Evolutionary conservation across 345 rosid genomes (phyloP), one percentile per base, ranked within the genome.

Genomic region (Hypericum androsaemum): DNA sequence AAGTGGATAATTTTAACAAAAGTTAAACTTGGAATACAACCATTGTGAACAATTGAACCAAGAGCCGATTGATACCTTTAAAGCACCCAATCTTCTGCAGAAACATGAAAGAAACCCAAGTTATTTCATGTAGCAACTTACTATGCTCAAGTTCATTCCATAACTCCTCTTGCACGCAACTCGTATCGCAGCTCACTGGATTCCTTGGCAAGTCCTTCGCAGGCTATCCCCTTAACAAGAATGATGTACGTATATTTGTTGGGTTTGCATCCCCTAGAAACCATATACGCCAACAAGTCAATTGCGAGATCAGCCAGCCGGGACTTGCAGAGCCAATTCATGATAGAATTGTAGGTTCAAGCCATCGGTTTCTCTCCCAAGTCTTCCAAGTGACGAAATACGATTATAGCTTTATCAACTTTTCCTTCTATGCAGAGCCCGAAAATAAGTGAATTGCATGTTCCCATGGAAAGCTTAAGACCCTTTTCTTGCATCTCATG

Each of bases 351-450:
- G 71, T 77, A 90, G 8, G 88, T 79, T 50, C 72, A 54, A 39
- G 81, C 82, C 61, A 78, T 82, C 7, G 92, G 90, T 68, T 65
- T 73, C 42, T 84, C 40, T 77, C 88, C 94, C 59, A 77, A 66
- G 17, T 77, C 69, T 74, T 80, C 88, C 71, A 89, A 64, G 63
- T 86, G 90, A 50, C 73, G 83, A 47, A 89, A 86, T 68, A 79
- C 64, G 69, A 74, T 72, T 8, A 86, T 71, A 39, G 94, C 98
- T 43, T 86, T 83, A 11, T 86, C 89, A 48, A 82, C 78, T 58
- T 77, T 89, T 12, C 94, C 94, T 64, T 80, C 90, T 62, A 90
- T 80, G 61, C 84, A 69, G 37, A 86, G 83, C 49, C 94, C 96
- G 22, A 79, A 84, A 47, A 84, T 79, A 14, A 86, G 84, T 41